phyloP scores from a whole-genome alignment of 495 filamentous ascomycete species.

The Poronia punctata region DNA sequence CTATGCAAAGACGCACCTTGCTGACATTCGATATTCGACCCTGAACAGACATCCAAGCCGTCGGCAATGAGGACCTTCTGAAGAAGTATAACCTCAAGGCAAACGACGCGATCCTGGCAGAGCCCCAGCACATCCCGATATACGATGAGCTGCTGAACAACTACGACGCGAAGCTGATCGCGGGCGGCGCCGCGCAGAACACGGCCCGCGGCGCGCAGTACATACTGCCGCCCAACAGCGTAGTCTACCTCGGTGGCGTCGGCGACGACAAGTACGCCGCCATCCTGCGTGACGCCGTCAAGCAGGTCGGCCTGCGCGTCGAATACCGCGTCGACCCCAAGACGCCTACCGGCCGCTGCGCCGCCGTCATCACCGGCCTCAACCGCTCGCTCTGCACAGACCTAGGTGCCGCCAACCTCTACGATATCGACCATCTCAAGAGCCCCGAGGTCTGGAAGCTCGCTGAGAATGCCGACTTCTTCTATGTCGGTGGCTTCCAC shows the following conservation, averaged over 20 bases:
- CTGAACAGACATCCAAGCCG: slow-evolving; percentile 77
- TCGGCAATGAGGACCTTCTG: slow-evolving; percentile 72
- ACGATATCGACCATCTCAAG: slow-evolving; percentile 91
- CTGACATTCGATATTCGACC: slow-evolving; percentile 1
- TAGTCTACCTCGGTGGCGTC: slow-evolving; percentile 88
- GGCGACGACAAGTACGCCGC: slow-evolving; percentile 88
- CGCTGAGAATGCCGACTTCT: slow-evolving; percentile 78
- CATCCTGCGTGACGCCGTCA: slow-evolving; percentile 67
- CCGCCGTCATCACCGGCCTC: slow-evolving; percentile 92
- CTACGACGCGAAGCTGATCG: slow-evolving; percentile 86
- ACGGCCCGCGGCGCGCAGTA: slow-evolving; percentile 96
- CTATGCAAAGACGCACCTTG: neutral
- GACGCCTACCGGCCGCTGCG: slow-evolving; percentile 84
- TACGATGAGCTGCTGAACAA: slow-evolving; percentile 88
- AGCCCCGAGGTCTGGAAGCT: slow-evolving; percentile 82
- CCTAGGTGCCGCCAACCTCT: slow-evolving; percentile 91
- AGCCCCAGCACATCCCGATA: slow-evolving; percentile 77
- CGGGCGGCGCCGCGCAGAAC: slow-evolving; percentile 97
- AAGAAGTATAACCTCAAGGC: slow-evolving; percentile 87
- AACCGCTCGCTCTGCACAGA: slow-evolving; percentile 92
- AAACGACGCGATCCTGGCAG: slow-evolving; percentile 96
- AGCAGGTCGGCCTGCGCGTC: slow-evolving; percentile 76
- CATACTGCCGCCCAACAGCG: slow-evolving; percentile 77
- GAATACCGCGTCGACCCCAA: slow-evolving; percentile 86
- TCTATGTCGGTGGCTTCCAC: slow-evolving; percentile 87